Conservation (phyloP, 2,329 filamentous ascomycete species). For the Blumeria graminis region DNA sequence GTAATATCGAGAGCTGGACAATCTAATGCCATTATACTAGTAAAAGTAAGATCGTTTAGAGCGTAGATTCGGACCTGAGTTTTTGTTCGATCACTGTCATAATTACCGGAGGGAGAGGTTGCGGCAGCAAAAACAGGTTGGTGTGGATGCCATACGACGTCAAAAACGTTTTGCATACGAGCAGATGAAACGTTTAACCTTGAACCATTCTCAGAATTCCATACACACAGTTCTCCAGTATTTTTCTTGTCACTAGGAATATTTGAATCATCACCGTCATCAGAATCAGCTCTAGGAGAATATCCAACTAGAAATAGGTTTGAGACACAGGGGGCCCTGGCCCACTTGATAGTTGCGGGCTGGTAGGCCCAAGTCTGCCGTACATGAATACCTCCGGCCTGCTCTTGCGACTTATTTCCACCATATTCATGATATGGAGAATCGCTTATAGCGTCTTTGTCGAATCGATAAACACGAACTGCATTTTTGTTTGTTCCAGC, state of each 20-base stretch:
- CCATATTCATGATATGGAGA: conserved; percentile 12
- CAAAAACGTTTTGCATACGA: conserved; percentile 35
- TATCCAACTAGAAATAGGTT: conserved; percentile 36
- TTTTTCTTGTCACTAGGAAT: conserved; percentile 33
- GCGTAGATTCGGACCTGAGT: conserved; percentile 35
- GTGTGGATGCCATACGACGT: conserved; percentile 36
- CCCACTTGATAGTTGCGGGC: conserved; percentile 40
- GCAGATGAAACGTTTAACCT: conserved; percentile 25
- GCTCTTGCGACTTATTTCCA: conserved; percentile 7
- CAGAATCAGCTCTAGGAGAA: conserved; percentile 29
- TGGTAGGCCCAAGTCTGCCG: conserved; percentile 32
- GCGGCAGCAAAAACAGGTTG: conserved; percentile 29
- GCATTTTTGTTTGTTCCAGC: conserved; percentile 29
- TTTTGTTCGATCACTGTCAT: conserved; percentile 19
- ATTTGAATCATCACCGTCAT: conserved; percentile 26
- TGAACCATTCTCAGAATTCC: conserved; percentile 22
- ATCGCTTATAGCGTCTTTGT: conserved; percentile 15
- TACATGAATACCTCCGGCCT: conserved; percentile 1
- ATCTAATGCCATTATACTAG: conserved; percentile 29
- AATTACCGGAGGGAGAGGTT: conserved; percentile 24
- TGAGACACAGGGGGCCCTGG: conserved; percentile 19
- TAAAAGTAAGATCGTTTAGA: conserved; percentile 17
- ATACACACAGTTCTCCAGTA: conserved; percentile 34
- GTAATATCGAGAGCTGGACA: conserved; percentile 37
- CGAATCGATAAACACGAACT: conserved; percentile 30